phyloP scores from a whole-genome alignment of 148 eudicot genomes.

The Nepenthes mirabilis region DNA sequence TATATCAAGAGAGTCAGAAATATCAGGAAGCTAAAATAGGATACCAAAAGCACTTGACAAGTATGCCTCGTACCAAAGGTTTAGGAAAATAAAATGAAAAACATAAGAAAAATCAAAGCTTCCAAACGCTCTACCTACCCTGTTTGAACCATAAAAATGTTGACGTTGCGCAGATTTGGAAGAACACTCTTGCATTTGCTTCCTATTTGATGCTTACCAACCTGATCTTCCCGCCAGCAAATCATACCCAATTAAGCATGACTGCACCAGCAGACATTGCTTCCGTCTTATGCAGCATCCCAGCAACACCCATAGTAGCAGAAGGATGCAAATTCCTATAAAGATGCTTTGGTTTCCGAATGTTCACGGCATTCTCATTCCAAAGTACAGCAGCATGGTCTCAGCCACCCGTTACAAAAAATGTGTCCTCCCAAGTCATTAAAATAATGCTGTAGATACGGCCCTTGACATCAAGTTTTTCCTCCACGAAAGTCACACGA shows the following conservation, averaged over 20 bases:
- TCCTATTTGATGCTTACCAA: slow-evolving; percentile 79
- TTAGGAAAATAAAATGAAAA: no score
- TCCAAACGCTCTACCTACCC: slow-evolving; percentile 29
- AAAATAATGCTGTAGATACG: slow-evolving; percentile 70
- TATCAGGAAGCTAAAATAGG: no score
- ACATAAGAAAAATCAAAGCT: no score
- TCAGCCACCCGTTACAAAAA: slow-evolving; percentile 81
- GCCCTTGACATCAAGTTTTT: slow-evolving; percentile 83
- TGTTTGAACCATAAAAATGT: slow-evolving; percentile 94
- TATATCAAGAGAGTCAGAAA: no score
- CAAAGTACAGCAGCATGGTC: slow-evolving; percentile 87
- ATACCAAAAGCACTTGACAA: no score
- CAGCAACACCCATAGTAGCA: slow-evolving; percentile 98
- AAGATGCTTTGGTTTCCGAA: slow-evolving; percentile 65
- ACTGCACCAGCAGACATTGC: slow-evolving; percentile 83
- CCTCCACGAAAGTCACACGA: slow-evolving; percentile 61
- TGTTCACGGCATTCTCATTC: slow-evolving; percentile 47
- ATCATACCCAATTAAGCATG: slow-evolving; percentile 75
- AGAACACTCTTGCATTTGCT: slow-evolving; percentile 96
- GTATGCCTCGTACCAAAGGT: no score
- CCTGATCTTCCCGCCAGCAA: slow-evolving; percentile 54
- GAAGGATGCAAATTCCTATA: slow-evolving; percentile 71
- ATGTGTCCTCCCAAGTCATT: slow-evolving; percentile 82
- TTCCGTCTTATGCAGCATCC: slow-evolving; percentile 68
- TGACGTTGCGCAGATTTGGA: slow-evolving; percentile 87